A percentile compares a stretch with the other conserved stretches of the same genome.
Evolutionary conservation across 345 rosid genomes (phyloP).

Genomic region (Turritis glabra): DNA sequence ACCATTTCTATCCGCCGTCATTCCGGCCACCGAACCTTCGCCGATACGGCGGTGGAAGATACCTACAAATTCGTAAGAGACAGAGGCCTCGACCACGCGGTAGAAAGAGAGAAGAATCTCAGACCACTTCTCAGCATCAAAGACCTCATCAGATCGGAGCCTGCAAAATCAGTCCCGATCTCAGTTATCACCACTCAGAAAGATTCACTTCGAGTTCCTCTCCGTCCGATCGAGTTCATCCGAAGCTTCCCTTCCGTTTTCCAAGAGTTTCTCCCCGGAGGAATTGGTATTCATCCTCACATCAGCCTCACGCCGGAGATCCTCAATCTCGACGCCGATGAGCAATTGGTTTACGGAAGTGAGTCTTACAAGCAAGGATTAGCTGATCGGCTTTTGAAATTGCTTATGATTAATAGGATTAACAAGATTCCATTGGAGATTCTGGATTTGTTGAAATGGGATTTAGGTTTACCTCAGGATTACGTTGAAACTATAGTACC

Average conservation of each 20-base stretch:
- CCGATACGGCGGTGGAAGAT: conserved; percentile 41
- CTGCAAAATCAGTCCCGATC: conserved; percentile 83
- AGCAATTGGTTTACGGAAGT: conserved; percentile 77
- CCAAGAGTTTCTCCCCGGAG: conserved; percentile 77
- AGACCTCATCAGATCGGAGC: conserved; percentile 78
- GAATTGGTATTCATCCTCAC: conserved; percentile 72
- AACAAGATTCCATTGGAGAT: conserved; percentile 57
- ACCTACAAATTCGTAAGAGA: conserved; percentile 60
- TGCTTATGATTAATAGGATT: conserved; percentile 69
- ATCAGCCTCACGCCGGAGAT: conserved; percentile 76
- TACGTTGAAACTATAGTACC: conserved; percentile 54
- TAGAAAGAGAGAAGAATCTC: conserved; percentile 81
- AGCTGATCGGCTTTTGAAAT: conserved; percentile 70
- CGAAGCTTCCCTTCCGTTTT: conserved; percentile 76
- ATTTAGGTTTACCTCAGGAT: conserved; percentile 79
- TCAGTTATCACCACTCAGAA: conserved; percentile 55
- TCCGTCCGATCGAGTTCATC: conserved; percentile 87
- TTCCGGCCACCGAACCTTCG: conserved; percentile 30
- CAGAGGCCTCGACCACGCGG: conserved; percentile 97
- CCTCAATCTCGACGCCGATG: conserved; percentile 77
- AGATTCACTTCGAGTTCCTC: conserved; percentile 60
- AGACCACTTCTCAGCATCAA: conserved; percentile 65
- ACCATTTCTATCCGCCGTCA: conserved; percentile 34
- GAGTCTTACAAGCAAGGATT: conserved; percentile 57
- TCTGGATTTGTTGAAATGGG: conserved; percentile 72